Evolutionary conservation across 2,329 filamentous ascomycete species (phyloP).

Genomic region (Thelonectria blattea): DNA sequence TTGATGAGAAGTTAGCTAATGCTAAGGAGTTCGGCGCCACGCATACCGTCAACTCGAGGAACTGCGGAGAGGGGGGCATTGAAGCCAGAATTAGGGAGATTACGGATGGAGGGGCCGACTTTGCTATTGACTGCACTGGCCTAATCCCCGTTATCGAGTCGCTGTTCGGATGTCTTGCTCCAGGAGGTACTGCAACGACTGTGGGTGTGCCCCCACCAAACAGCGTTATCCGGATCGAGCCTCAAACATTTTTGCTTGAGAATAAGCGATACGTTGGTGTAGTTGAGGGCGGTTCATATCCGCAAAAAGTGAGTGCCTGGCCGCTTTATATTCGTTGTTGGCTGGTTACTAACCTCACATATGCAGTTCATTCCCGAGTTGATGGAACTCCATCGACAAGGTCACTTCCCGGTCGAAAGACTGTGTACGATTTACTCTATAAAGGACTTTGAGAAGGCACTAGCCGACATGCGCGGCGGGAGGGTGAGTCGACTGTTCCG

Average conservation of each 20-base stretch:
- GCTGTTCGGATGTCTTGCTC: conserved; percentile 12
- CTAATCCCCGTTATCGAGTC: conserved; percentile 12
- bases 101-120: background rate
- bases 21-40: conserved; percentile 5
- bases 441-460: background rate
- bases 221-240: background rate
- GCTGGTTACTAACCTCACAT: background rate
- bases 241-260: background rate
- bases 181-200: conserved; percentile 7
- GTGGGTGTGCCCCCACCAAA: conserved; percentile 20
- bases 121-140: conserved; percentile 13
- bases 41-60: background rate
- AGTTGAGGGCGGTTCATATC: conserved; percentile 5
- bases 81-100: no score
- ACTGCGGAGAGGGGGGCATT: no score
- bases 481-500: background rate
- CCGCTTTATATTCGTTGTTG: no score
- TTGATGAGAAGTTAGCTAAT: conserved; percentile 1
- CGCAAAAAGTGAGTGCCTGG: background rate
- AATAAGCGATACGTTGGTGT: conserved; percentile 4
- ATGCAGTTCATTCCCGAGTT: conserved; percentile 8
- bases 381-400: conserved; percentile 4
- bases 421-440: conserved; percentile 5
- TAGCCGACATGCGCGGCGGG: background rate
- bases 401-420: conserved; percentile 6